Conservation (phyloP, 495 filamentous ascomycete species). For the Parachaetomium inaequale region DNA sequence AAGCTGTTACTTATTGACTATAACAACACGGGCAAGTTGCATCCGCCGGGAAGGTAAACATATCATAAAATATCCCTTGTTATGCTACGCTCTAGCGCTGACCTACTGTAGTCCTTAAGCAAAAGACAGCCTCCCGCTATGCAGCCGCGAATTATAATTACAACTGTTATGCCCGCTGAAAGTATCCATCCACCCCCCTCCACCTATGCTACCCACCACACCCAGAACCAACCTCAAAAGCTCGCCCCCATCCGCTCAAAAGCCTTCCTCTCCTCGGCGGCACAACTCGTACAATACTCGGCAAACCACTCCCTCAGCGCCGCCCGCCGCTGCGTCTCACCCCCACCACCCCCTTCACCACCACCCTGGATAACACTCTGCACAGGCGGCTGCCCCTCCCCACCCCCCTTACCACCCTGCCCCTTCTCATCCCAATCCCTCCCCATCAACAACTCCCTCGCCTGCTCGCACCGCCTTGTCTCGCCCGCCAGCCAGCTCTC, state of each 20-base stretch:
- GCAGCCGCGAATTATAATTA: slow-evolving; percentile 2
- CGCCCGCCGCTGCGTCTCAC: slow-evolving; percentile 35
- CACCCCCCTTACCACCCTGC: slow-evolving; percentile 19
- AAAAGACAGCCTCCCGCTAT: background rate
- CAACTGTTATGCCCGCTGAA: background rate
- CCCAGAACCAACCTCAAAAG: background rate
- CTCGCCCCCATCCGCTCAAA: slow-evolving; percentile 15
- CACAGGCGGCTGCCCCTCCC: slow-evolving; percentile 31
- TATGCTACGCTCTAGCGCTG: background rate
- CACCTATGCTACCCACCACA: background rate
- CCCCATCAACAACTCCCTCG: slow-evolving; percentile 49
- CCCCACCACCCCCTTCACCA: slow-evolving; percentile 5
- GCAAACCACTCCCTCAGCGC: slow-evolving; percentile 61
- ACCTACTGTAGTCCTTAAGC: background rate
- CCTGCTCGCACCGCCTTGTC: slow-evolving; percentile 60
- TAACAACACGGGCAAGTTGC: background rate
- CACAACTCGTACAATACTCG: slow-evolving; percentile 73
- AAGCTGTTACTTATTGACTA: slow-evolving; percentile 20
- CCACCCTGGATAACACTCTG: slow-evolving; percentile 1
- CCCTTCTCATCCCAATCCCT: slow-evolving; percentile 16
- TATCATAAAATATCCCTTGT: background rate
- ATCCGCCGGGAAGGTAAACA: background rate
- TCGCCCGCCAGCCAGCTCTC: slow-evolving; percentile 84
- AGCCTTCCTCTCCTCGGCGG: slow-evolving; percentile 50
- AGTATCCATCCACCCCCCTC: background rate